Base-by-base conservation (phyloP, 179 eudicot species). In the Corrigiola litoralis region DNA sequence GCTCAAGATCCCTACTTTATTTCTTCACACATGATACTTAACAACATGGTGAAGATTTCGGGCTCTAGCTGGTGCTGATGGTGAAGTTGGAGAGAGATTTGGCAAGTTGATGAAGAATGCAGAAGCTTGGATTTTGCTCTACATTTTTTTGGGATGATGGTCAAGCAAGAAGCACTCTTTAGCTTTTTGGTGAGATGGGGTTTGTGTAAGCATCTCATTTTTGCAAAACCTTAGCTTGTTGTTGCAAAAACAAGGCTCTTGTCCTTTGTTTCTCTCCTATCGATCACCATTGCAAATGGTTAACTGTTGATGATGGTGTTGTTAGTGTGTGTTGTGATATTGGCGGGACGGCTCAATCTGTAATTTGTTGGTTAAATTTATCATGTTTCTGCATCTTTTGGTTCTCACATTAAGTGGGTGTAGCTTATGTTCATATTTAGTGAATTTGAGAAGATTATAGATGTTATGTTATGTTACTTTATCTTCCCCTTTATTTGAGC, bases 321-420 rank as follows among this genome's bases (percentile, higher is more conserved):
- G 70, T 45, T 63, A 54, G 63, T 42, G 53, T 63, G 63, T 25
- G 61, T 64, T 65, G 84, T 80, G 85, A 81, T 81, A 81, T 81
- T 81, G 85, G 85, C 85, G 68, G 72, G 73, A 77, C 73, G 85
- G 85, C 85, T 81, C 85, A 81, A 81, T 81, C 85, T 72, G 58
- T 62, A 51, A 46, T 37, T 45, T 40, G 20, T 69, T 69, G 38
- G 69, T 63, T 55, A 58, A 69, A 64, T 49, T 40, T 57, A 29
- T 42, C 66, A 44, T 63, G 46, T 25, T 61, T 28, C 34, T 20
- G 17, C 0, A 33, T 20, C 27, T 6, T 40, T 31, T 20, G 13
- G 28, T 34, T 40, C n/a, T 47, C 29, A 13, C 18, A 42, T 64
- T 28, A 49, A 23, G 20, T 48, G 28, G 51, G 7, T 10, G 14